Evolutionary conservation across 176 grass and related monocot species (phyloP), one percentile per base, ranked within the genome.

Genomic region (Lolium perenne): DNA sequence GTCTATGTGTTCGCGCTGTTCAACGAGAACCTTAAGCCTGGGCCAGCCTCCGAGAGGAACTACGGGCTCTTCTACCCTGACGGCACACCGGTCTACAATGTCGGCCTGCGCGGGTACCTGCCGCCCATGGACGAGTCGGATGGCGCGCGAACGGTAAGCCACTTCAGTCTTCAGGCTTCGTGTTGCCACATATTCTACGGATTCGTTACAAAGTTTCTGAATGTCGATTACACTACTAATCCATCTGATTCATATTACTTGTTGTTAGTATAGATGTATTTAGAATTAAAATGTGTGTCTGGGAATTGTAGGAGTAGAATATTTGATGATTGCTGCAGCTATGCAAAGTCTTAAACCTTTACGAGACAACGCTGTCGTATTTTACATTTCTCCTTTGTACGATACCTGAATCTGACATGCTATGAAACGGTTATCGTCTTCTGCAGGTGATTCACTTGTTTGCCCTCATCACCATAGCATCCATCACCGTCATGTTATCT

Each of bases 61-160:
- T 98, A 98, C 22, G 96, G 96, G 6, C 40, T 98, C 3, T 92
- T 94, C 48, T 92, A 95, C 81, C 96, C 96, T 8, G 96, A 98
- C 51, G 96, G 96, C 63, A 87, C 61, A 17, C 96, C 96, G 12
- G 91, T 90, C 18, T 98, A 98, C 86, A 76, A 98, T 38, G 91
- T 98, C 43, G 96, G 96, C 0, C 57, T 98, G 43, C 62, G 80
- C 25, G 95, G 93, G 0, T 95, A 93, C 87, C 93, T 98, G 45
- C 93, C 93, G 10, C 77, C 85, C 7, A 87, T 95, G 82, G 87
- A 76, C 1, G 76, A 54, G 8, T 95, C 93, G 38, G 10, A 61
- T 2, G 65, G 82, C 70, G 63, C 81, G 4, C 58, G 48, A 66
- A 88, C 54, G 92, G 93, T 92, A 88, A 86, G 18, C 12, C 8